Conservation (phyloP, 768 basidiomycete genomes). For the Naganishia kalamii region DNA sequence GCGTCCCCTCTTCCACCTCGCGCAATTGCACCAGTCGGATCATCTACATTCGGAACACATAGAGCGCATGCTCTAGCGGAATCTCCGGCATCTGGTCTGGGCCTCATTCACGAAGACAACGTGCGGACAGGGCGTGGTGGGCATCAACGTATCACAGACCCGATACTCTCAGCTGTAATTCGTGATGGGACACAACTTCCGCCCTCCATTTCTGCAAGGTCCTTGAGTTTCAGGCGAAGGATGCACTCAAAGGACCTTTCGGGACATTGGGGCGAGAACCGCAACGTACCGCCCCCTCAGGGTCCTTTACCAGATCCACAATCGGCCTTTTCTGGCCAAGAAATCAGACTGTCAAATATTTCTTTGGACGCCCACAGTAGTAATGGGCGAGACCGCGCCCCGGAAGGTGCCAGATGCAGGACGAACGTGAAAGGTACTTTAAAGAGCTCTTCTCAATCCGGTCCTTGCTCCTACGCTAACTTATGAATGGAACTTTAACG, state of each 20-base stretch:
- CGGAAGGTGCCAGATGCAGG: too few relatives aligned
- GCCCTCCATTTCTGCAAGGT: neutral
- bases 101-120: neutral
- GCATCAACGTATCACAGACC: neutral
- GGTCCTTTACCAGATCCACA: neutral
- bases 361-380: too few relatives aligned
- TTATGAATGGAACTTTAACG: too few relatives aligned
- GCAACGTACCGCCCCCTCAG: neutral
- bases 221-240: neutral
- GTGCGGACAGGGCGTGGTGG: neutral
- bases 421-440: too few relatives aligned
- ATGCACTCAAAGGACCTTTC: slow-evolving; percentile 8
- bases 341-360: too few relatives aligned
- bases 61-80: neutral
- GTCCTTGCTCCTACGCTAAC: too few relatives aligned
- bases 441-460: too few relatives aligned
- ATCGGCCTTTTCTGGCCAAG: neutral
- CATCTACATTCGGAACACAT: neutral
- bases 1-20: neutral
- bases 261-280: neutral
- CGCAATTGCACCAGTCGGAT: neutral
- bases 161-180: too few relatives aligned
- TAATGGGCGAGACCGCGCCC: too few relatives aligned
- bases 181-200: neutral
- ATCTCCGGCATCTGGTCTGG: neutral